phyloP scores from a whole-genome alignment of 1,284 basidiomycete genomes.

The Takashimella tepidaria region DNA sequence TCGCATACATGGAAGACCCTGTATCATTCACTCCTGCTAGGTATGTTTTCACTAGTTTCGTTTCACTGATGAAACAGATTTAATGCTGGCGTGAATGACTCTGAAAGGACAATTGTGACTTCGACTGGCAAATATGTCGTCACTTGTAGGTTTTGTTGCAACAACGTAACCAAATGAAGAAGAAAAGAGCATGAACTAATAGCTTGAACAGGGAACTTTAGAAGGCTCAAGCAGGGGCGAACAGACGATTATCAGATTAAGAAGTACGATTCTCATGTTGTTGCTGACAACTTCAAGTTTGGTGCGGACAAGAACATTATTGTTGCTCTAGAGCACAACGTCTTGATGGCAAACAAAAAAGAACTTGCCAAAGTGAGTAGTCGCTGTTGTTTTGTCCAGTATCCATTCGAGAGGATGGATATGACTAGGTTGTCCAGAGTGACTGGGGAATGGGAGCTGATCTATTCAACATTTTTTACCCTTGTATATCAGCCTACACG shows the following conservation, averaged over 20 bases:
- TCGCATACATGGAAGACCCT: conserved; percentile 87
- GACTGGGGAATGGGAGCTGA: neutral
- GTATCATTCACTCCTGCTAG: conserved; percentile 88
- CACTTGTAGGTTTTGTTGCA: conserved; percentile 57
- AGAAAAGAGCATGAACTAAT: no score
- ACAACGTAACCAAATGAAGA: no score
- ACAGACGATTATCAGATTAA: conserved; percentile 93
- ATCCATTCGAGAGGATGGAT: neutral
- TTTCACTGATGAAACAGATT: conserved; percentile 57
- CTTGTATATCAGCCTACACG: conserved; percentile 36
- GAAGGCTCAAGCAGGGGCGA: conserved; percentile 85
- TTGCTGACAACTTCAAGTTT: conserved; percentile 94
- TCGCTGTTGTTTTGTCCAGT: neutral
- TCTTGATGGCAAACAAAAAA: conserved; percentile 90
- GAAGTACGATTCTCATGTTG: conserved; percentile 84
- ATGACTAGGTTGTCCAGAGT: no score
- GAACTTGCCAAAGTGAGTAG: conserved; percentile 60
- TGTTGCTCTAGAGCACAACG: conserved; percentile 90
- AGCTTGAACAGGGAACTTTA: conserved; percentile 69
- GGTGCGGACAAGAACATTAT: conserved; percentile 94
- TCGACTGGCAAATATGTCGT: conserved; percentile 93
- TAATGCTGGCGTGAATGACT: conserved; percentile 78
- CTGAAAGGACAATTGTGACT: conserved; percentile 94
- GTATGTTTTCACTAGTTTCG: conserved; percentile 38
- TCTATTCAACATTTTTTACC: no score